phyloP scores from a whole-genome alignment of 768 basidiomycete species.

The Trametes villosa region DNA sequence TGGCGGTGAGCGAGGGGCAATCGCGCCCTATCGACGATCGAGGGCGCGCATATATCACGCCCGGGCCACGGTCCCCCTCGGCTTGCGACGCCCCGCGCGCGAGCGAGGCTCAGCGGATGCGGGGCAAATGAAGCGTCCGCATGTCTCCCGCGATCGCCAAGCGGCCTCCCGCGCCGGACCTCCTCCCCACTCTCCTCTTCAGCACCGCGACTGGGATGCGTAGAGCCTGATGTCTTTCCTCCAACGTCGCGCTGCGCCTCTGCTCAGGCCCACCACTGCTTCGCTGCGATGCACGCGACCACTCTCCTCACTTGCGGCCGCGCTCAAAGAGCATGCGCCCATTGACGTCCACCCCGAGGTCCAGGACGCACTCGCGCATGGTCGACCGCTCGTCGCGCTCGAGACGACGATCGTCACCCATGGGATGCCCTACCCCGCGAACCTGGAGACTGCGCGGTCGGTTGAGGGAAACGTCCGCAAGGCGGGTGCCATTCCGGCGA shows the following conservation, averaged over 20 bases:
- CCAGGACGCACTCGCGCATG: slow-evolving; percentile 69
- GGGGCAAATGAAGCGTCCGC: neutral
- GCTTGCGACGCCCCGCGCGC: neutral
- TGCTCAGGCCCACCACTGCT: slow-evolving; percentile 10
- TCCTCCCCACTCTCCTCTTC: neutral
- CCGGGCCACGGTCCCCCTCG: slow-evolving; percentile 4
- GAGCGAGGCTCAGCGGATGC: neutral
- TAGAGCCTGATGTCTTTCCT: slow-evolving; percentile 15
- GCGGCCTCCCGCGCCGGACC: neutral
- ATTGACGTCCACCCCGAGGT: slow-evolving; percentile 86
- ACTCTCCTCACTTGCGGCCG: slow-evolving; percentile 26
- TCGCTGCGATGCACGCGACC: slow-evolving; percentile 9
- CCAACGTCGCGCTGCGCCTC: slow-evolving; percentile 21
- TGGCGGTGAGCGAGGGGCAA: neutral
- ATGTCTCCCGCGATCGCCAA: slow-evolving; percentile 3
- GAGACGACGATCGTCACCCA: slow-evolving; percentile 94
- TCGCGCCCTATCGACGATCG: neutral
- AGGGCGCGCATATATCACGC: slow-evolving; percentile 2
- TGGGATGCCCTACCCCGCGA: slow-evolving; percentile 85
- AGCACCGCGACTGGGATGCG: neutral
- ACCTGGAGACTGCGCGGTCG: slow-evolving; percentile 68
- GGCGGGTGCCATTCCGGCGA: slow-evolving; percentile 85
- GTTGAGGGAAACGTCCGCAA: slow-evolving; percentile 76
- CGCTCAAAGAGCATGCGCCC: slow-evolving; percentile 31
- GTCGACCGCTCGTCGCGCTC: slow-evolving; percentile 81